Base-by-base conservation (phyloP, 768 basidiomycete species). In the Lentinus brumalis region DNA sequence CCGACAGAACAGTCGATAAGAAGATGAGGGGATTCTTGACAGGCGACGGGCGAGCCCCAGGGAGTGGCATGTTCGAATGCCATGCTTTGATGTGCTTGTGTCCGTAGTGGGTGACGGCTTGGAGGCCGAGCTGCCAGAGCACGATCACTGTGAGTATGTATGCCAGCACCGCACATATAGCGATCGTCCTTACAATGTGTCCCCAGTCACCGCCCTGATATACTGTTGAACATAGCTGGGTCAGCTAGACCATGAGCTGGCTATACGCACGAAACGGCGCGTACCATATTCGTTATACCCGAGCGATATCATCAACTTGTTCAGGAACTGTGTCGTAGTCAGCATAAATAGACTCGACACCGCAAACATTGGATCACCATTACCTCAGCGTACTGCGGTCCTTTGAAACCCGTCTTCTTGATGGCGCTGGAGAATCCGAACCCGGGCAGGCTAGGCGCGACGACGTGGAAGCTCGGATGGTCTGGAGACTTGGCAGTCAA, bases 361-460 rank as follows among this genome's bases (percentile, higher is more conserved):
- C 35, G 35, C 35, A 35, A 11, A 7, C 1, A 35, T 35, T 11
- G 11, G 11, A 35, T 35, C 7, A 6, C 35, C 35, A 11, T 35
- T 44, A 82, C 86, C 73, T 88, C 83, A 1, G 85, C 84, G 50
- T 82, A 86, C 49, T 87, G 84, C 18, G 69, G 60, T 0, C 73
- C 38, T 7, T 63, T 66, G 62, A 87, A 88, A 0, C 85, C 85
- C 59, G 76, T 76, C 67, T 81, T 81, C 53, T 70, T 81, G 0
- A 83, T 79, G 0, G 79, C 83, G 42, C 84, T 78, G 0, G 86
- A 87, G 70, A 86, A 88, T 0, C 85, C 86, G 69, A 73, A 88
- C 0, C 84, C 85, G 10, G 86, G 87, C 12, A 88, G 65, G 64
- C 86, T 82, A 38, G 80, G 64, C 0, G 81, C 82, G 0, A 89